Base-by-base conservation (phyloP, 345 rosid genomes). In the Cardamine chenopodiifolia region DNA sequence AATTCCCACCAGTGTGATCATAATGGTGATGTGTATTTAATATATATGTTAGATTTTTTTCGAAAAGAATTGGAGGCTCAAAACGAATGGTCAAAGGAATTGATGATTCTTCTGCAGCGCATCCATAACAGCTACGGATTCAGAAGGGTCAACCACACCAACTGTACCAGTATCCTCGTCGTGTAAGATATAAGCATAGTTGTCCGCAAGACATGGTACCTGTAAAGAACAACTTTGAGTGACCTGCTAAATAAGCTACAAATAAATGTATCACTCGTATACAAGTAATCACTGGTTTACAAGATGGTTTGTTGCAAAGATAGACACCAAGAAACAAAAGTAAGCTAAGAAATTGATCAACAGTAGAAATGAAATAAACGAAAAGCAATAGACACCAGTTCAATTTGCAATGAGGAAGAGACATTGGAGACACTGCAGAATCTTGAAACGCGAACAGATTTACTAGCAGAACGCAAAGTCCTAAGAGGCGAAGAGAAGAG, bases 141-240 rank as follows among this genome's bases (percentile, higher is more conserved):
- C 98, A 73, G 97, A 86, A 4, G 98, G 99, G 83, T 95, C 99
- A 78, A 95, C 96, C 39, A 95, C 97, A 28, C 97, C 98, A 74
- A 95, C 98, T 4, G 99, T 95, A 78, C 97, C 99, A 2, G 99
- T 92, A 79, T 95, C 91, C 50, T 81, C 86, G 19, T 95, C 99
- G 76, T 90, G 95, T 47, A 95, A 84, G 39, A 95, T 86, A 80
- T 90, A 95, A 57, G 99, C 97, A 73, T 92, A 92, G 83, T 90
- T 95, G 85, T 95, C 99, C 52, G 75, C 49, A 17, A 90, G 93
- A 76, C 99, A 95, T 28, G 97, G 96, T 72, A 95, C 96, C 99
- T 95, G 80, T 6, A 82, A 42, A 40, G n/a, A 28, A 22, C 2
- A 61, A 18, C 11, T 7, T 37, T 20, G 5, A 37, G 13, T 11